Conservation (phyloP, 345 rosid species). For the Carallia pectinifolia region DNA sequence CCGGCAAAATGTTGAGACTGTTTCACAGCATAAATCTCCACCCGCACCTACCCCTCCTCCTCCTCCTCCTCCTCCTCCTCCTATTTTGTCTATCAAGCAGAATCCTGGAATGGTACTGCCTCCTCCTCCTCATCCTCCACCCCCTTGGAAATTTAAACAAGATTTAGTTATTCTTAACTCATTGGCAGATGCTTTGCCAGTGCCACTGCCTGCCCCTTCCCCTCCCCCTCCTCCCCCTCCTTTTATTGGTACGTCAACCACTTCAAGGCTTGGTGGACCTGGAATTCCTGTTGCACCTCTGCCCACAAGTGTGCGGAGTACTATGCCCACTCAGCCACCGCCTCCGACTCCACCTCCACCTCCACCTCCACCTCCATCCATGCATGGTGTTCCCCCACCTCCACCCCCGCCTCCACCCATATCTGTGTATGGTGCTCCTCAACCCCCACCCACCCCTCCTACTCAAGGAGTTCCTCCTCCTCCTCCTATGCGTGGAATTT, state of each 20-base stretch:
- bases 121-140: conserved; percentile 39
- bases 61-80: conserved; percentile 47
- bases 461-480: conserved; percentile 13
- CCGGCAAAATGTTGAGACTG: conserved; percentile 22
- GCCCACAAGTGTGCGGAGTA: conserved; percentile 6
- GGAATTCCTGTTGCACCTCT: conserved; percentile 1
- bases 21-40: conserved; percentile 28
- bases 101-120: conserved; percentile 38
- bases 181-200: conserved; percentile 1
- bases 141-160: conserved; percentile 4
- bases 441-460: conserved; percentile 21
- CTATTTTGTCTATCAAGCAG: conserved; percentile 28
- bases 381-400: conserved; percentile 5
- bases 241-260: neutral
- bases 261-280: neutral
- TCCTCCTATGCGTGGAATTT: conserved; percentile 5
- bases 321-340: conserved; percentile 20
- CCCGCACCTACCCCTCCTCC: conserved; percentile 54
- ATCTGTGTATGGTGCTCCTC: neutral
- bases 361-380: neutral
- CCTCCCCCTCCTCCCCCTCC: conserved; percentile 19
- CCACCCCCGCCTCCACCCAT: conserved; percentile 16
- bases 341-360: conserved; percentile 30
- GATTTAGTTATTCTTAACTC: neutral
- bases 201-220: neutral